Evolutionary conservation across 73 alveolate species (phyloP).

Genomic region (Paramecium primaurelia): DNA sequence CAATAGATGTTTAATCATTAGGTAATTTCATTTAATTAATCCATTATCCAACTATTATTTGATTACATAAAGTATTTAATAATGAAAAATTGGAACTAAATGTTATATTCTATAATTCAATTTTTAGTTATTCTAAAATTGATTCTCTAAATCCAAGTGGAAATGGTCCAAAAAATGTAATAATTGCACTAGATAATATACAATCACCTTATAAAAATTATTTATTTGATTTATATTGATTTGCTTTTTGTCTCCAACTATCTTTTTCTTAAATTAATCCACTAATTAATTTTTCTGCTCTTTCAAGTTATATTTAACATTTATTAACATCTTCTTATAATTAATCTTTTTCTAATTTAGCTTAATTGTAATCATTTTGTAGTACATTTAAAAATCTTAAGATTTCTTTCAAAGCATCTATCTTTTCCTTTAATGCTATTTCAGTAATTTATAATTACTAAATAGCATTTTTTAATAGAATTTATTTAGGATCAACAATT

Average conservation of each 20-base stretch:
- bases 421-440: constrained; percentile 43
- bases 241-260: constrained; percentile 86
- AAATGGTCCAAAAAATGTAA: constrained; percentile 99
- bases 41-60: constrained; percentile 76
- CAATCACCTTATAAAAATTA: constrained; percentile 98
- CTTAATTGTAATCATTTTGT: constrained; percentile 82
- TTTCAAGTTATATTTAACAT: constrained; percentile 88
- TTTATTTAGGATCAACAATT: constrained; percentile 58
- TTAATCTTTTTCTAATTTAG: constrained; percentile 85
- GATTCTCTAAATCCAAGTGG: constrained; percentile 55
- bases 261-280: constrained; percentile 96
- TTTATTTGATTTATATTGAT: constrained; percentile 65
- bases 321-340: constrained; percentile 89
- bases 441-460: constrained; percentile 82
- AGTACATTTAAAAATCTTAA: constrained; percentile 80
- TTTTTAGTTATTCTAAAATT: constrained; percentile 48
- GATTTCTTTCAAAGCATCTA: constrained; percentile 86
- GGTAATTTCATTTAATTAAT: constrained; percentile 64
- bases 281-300: constrained; percentile 96
- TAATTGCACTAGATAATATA: constrained; percentile 96
- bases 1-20: constrained; percentile 88
- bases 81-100: constrained; percentile 53
- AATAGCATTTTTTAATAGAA: constrained; percentile 37
- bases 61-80: constrained; percentile 40
- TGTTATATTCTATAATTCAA: neutral